phyloP scores from a whole-genome alignment of 805 yeast species.

The Gaillardinia entomophila region DNA sequence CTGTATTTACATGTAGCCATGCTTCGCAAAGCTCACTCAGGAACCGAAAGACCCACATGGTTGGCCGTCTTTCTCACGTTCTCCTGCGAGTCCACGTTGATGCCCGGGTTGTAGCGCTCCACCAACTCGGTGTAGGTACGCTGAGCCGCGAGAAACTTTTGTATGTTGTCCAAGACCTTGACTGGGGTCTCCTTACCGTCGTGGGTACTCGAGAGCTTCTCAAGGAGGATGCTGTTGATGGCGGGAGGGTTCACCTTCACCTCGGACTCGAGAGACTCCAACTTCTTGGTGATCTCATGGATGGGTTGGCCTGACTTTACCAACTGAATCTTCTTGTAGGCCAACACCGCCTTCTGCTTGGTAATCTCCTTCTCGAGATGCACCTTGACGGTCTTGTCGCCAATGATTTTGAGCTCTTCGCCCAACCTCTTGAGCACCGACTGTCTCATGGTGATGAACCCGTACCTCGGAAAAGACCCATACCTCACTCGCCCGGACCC shows the following conservation, averaged over 20 bases:
- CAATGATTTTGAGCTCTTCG: constrained; percentile 35
- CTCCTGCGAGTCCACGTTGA: constrained; percentile 71
- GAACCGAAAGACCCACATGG: constrained; percentile 71
- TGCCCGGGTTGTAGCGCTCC: constrained; percentile 83
- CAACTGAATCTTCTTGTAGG: constrained; percentile 44
- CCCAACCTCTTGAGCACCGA: constrained; percentile 19
- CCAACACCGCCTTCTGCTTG: constrained; percentile 41
- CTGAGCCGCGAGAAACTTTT: constrained; percentile 63
- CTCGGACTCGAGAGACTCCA: constrained; percentile 2
- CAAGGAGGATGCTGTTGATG: constrained; percentile 15
- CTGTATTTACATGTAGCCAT: not conserved
- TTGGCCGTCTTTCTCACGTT: constrained; percentile 76
- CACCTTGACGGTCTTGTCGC: constrained; percentile 28
- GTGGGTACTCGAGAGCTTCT: constrained; percentile 14
- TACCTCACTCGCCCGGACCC: too few species aligned
- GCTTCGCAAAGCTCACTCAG: constrained; percentile 23
- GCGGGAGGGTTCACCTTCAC: constrained; percentile 11
- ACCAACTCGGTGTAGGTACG: constrained; percentile 71
- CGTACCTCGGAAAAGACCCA: too few species aligned
- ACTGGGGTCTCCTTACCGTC: constrained; percentile 5
- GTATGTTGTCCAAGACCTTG: constrained; percentile 44
- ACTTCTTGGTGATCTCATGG: constrained; percentile 20
- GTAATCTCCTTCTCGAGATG: constrained; percentile 36
- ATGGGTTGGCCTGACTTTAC: constrained; percentile 30
- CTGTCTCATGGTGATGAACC: constrained; percentile 3